A percentile compares a stretch with the other conserved stretches of the same genome.
Evolutionary conservation across 2,329 filamentous ascomycete species (phyloP).

Genomic region (Trichoderma sp.): DNA sequence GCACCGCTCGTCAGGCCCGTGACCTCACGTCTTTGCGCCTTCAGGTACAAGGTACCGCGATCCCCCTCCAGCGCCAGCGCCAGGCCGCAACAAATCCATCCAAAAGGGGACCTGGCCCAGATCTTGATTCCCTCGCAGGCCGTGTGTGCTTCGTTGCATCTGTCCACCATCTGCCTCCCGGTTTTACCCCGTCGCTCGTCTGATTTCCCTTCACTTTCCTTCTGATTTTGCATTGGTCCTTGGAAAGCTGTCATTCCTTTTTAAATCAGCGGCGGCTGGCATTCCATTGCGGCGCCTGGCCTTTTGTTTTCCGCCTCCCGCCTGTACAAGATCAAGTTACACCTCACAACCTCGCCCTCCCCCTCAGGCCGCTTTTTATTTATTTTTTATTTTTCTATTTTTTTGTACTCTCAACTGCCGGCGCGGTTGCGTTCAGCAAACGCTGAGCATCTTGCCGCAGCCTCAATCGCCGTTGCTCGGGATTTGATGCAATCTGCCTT

Average conservation of each 20-base stretch:
- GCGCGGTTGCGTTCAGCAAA: background rate
- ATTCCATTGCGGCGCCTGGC: slow-evolving; percentile 6
- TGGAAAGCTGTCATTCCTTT: slow-evolving; percentile 18
- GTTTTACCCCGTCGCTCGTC: slow-evolving; percentile 12
- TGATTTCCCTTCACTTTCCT: slow-evolving; percentile 11
- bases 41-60: slow-evolving; percentile 18
- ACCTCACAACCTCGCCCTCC: background rate
- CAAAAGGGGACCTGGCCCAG: slow-evolving; percentile 19
- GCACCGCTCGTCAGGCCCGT: slow-evolving; percentile 23
- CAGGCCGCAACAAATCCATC: background rate
- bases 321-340: background rate
- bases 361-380: background rate
- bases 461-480: slow-evolving; percentile 6
- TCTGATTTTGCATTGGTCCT: slow-evolving; percentile 5
- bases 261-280: slow-evolving; percentile 12
- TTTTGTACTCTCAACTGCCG: background rate
- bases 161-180: slow-evolving; percentile 10
- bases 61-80: background rate
- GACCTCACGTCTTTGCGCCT: slow-evolving; percentile 28
- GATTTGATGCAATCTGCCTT: slow-evolving; percentile 17
- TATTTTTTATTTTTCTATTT: background rate
- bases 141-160: slow-evolving; percentile 19
- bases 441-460: background rate
- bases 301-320: slow-evolving; percentile 1
- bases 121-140: slow-evolving; percentile 9